Percentiles rank a stretch among this genome's conserved stretches.
Conservation (phyloP, 371 early-diverging fungal genomes). For the Fennellomyces sp. region DNA sequence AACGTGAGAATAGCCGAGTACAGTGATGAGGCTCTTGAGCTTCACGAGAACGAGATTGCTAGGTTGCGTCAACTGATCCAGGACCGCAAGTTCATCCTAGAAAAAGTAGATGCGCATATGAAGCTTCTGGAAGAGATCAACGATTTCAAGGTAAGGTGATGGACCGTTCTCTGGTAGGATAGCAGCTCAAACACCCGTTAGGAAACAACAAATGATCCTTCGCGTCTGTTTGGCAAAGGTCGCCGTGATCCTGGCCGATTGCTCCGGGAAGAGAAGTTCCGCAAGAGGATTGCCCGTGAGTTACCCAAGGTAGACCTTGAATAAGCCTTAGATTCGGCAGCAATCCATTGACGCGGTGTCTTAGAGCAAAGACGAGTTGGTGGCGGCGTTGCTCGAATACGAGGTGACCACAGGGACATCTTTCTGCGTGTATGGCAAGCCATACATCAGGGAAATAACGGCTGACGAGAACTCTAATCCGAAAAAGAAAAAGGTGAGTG, state of each 20-base stretch:
- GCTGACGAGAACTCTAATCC: slow-evolving; percentile 16
- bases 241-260: slow-evolving; percentile 52
- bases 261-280: slow-evolving; percentile 48
- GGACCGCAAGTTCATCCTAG: slow-evolving; percentile 44
- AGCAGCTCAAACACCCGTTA: background rate
- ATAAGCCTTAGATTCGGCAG: too few relatives aligned
- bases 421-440: slow-evolving; percentile 40
- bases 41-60: slow-evolving; percentile 41
- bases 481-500: slow-evolving; percentile 5
- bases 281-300: slow-evolving; percentile 43
- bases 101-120: slow-evolving; percentile 42
- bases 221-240: slow-evolving; percentile 47
- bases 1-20: slow-evolving; percentile 12
- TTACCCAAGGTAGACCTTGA: slow-evolving; percentile 33
- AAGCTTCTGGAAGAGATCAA: slow-evolving; percentile 38
- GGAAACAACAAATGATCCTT: slow-evolving; percentile 43
- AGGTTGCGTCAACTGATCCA: slow-evolving; percentile 31
- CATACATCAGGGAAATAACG: slow-evolving; percentile 32
- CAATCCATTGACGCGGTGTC: background rate
- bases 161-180: background rate
- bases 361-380: slow-evolving; percentile 36
- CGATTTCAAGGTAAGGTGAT: slow-evolving; percentile 38
- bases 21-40: slow-evolving; percentile 24
- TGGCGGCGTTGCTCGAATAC: slow-evolving; percentile 39
- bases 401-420: slow-evolving; percentile 30